These are phyloP conservation scores for Trichomonascaceae sp. DNA, from an alignment of 1,139 yeast genomes.

Conservation along the genomic window DNA sequence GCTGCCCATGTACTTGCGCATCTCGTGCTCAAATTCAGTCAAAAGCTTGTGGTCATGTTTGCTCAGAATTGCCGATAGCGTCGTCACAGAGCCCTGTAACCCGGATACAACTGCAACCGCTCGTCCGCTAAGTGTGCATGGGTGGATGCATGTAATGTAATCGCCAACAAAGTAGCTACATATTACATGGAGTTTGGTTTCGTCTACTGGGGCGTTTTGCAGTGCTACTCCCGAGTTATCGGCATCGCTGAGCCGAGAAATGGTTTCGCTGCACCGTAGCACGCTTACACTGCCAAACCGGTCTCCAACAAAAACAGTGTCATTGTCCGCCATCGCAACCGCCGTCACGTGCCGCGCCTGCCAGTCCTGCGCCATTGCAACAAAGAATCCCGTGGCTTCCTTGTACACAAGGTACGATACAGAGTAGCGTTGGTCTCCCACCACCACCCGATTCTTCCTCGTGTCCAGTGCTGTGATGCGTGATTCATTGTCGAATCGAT, in stretches of 20 bases:
- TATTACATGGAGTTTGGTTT: constrained; percentile 28
- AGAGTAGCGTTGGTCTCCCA: constrained; percentile 60
- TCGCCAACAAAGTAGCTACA: constrained; percentile 63
- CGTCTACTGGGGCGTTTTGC: constrained; percentile 4
- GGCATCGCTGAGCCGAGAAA: constrained; percentile 35
- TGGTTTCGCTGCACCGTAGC: constrained; percentile 40
- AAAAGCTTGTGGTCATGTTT: constrained; percentile 52
- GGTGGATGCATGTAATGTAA: constrained; percentile 47
- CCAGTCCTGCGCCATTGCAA: constrained; percentile 58
- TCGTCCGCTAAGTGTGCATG: constrained; percentile 49
- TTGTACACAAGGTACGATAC: constrained; percentile 47
- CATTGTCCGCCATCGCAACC: constrained; percentile 49
- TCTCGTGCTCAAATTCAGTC: constrained; percentile 36
- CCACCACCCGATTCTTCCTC: constrained; percentile 46
- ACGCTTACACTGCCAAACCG: constrained; percentile 73
- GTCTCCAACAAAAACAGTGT: constrained; percentile 79
- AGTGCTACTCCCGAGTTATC: constrained; percentile 34
- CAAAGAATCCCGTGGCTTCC: constrained; percentile 34
- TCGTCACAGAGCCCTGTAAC: constrained; percentile 69
- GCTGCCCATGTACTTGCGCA: constrained; percentile 33
- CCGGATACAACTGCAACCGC: constrained; percentile 64
- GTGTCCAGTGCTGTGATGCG: constrained; percentile 40
- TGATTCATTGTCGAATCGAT: constrained; percentile 26
- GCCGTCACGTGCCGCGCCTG: constrained; percentile 56
- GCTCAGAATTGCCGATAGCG: constrained; percentile 53